Evolutionary conservation across 1,139 yeast species (phyloP), one percentile per base, ranked within the genome.

Genomic region (Geotrichum siamense): DNA sequence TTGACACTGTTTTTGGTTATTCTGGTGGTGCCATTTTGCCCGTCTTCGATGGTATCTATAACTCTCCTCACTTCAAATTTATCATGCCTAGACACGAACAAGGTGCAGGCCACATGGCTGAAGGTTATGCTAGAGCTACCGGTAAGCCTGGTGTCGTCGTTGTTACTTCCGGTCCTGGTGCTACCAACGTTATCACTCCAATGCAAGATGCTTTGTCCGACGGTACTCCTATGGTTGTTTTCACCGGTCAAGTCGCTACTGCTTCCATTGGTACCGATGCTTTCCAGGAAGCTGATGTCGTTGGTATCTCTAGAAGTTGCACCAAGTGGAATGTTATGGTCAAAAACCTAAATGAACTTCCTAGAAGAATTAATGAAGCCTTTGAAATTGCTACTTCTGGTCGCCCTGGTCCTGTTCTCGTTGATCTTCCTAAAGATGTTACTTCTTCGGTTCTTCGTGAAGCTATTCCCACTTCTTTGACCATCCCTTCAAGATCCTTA

Each of bases 81-180:
- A 85, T 91, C 48, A 72, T 91, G 56, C 98, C 98, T 43, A 78
- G 94, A 61, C 98, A 91, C 63, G 98, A 91, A 67, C 98, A 91
- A 69, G 98, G 98, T 65, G 98, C 98, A 19, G 98, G 98, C 42
- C 98, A 91, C 67, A 91, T 91, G 98, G 98, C 98, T 44, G 97
- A 91, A 70, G 98, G 98, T 51, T 91, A 91, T 58, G 97, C 98
- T 47, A 75, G 94, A 56, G 98, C 94, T 28, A 70, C 76, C 20
- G 98, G 98, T 48, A 91, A 86, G 64, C 93, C 96, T n/a, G 98
- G 98, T 69, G 95, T 91, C 54, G 97, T 91, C 47, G 72, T 91
- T 59, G 98, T 91, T 43, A 91, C 98, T 15, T 86, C 96, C 1
- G 98, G 98, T 44, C 98, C 98, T 13, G 98, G 97, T 59, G 98